Evolutionary conservation across 352 stramenopile genomes (phyloP).

Genomic region (Phytophthora ramorum): DNA sequence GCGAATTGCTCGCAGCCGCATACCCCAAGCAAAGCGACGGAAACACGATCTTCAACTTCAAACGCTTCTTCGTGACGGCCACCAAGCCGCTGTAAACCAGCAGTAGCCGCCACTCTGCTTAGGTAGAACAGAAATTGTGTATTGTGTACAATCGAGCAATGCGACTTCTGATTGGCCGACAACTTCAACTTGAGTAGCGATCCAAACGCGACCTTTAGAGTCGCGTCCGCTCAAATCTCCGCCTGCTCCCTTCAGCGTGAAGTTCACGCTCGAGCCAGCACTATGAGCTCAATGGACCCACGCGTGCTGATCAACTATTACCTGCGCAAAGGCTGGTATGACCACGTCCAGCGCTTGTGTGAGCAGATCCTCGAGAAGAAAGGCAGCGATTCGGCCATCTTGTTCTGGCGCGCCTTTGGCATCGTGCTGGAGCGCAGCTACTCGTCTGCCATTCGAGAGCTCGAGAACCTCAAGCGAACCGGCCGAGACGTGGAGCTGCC

Average conservation of each 20-base stretch:
- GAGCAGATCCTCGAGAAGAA: slow-evolving; percentile 83
- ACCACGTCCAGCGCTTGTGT: slow-evolving; percentile 86
- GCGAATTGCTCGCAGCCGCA: slow-evolving; percentile 52
- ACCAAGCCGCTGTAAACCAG: not conserved
- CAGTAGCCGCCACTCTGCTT: no score
- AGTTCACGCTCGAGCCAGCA: not conserved
- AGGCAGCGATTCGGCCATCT: slow-evolving; percentile 75
- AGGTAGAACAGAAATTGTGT: no score
- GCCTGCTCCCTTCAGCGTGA: not conserved
- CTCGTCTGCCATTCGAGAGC: slow-evolving; percentile 84
- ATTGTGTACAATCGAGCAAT: not conserved
- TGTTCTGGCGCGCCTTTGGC: slow-evolving; percentile 90
- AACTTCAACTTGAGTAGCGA: slow-evolving; percentile 29
- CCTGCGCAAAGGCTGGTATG: slow-evolving; percentile 87
- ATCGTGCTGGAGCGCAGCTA: slow-evolving; percentile 81
- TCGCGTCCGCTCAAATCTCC: slow-evolving; percentile 12
- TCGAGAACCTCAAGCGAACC: slow-evolving; percentile 84
- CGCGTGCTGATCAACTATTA: slow-evolving; percentile 90
- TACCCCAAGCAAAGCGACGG: slow-evolving; percentile 64
- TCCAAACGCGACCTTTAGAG: slow-evolving; percentile 21
- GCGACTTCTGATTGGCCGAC: slow-evolving; percentile 7
- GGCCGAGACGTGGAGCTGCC: slow-evolving; percentile 77
- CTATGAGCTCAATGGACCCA: slow-evolving; percentile 51
- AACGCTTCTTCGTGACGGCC: slow-evolving; percentile 57
- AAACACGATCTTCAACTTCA: slow-evolving; percentile 63